A percentile compares a stretch with the other conserved stretches of the same genome.
Evolutionary conservation across 495 filamentous ascomycete species (phyloP).

Genomic region (Podospora sp.): DNA sequence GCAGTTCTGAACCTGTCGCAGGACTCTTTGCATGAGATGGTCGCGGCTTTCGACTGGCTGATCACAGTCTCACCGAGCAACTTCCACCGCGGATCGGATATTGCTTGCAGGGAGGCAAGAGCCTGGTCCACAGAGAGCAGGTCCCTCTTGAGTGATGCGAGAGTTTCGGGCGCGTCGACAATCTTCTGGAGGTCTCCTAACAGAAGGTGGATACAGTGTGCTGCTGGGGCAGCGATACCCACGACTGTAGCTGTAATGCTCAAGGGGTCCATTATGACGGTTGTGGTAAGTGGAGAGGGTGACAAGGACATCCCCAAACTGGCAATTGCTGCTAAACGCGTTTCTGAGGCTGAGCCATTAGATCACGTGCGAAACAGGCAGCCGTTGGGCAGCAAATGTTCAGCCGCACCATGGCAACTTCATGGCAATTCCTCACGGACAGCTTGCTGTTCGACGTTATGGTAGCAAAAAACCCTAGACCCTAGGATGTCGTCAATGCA

Average conservation of each 20-base stretch:
- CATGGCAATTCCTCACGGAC: background rate
- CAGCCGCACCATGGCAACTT: no score
- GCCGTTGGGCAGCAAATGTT: no score
- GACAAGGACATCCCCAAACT: background rate
- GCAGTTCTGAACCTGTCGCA: conserved; percentile 3
- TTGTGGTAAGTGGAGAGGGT: background rate
- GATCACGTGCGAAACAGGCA: no score
- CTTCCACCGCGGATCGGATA: conserved; percentile 1
- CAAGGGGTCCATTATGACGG: conserved; percentile 39
- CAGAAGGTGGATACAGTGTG: conserved; percentile 35
- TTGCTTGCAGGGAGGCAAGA: background rate
- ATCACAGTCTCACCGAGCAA: background rate
- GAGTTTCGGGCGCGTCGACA: conserved; percentile 39
- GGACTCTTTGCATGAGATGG: background rate
- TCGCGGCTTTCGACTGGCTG: conserved; percentile 1
- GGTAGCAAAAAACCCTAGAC: no score
- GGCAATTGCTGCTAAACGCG: background rate
- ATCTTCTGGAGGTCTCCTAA: conserved; percentile 43
- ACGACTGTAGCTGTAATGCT: conserved; percentile 41
- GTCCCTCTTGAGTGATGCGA: background rate
- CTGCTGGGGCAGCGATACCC: conserved; percentile 28
- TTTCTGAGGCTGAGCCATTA: background rate
- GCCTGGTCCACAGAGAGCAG: conserved; percentile 1
- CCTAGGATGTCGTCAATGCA: conserved; percentile 9
- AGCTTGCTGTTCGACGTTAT: background rate